phyloP scores from a whole-genome alignment of 495 filamentous ascomycete genomes.

The Penicillium manginii region DNA sequence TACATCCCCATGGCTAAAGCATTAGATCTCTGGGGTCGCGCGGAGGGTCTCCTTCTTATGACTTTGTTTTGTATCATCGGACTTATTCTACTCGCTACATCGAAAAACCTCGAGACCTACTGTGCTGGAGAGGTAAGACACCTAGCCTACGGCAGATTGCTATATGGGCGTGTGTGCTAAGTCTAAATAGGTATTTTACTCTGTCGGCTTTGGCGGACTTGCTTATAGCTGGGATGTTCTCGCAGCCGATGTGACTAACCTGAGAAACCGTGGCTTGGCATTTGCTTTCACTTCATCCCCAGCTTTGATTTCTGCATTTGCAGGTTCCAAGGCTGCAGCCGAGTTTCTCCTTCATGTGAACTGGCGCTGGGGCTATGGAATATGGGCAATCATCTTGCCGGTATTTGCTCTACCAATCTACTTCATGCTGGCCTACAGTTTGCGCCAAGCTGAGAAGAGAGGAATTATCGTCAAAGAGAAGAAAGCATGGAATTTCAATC shows the following conservation, averaged over 20 bases:
- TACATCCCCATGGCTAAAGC: constrained; percentile 65
- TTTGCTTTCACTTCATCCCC: constrained; percentile 61
- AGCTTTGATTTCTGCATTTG: constrained; percentile 39
- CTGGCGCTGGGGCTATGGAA: constrained; percentile 63
- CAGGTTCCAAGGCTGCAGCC: constrained; percentile 21
- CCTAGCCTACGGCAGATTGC: neutral
- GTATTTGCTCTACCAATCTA: constrained; percentile 50
- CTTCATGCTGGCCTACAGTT: constrained; percentile 25
- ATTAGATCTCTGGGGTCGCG: constrained; percentile 65
- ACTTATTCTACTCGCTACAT: constrained; percentile 49
- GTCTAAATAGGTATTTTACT: constrained; percentile 40
- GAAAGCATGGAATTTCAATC: neutral
- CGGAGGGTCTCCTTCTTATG: constrained; percentile 55
- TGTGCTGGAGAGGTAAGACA: constrained; percentile 45
- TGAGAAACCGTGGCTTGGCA: constrained; percentile 60
- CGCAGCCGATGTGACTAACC: constrained; percentile 58
- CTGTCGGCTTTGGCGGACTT: constrained; percentile 53
- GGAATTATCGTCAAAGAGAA: constrained; percentile 13
- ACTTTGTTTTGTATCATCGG: constrained; percentile 34
- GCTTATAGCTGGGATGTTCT: constrained; percentile 55
- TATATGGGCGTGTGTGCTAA: neutral
- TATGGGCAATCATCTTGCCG: constrained; percentile 58
- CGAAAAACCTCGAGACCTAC: constrained; percentile 45
- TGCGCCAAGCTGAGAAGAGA: constrained; percentile 49
- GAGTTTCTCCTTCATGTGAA: constrained; percentile 45